phyloP scores from a whole-genome alignment of 1,284 basidiomycete genomes.

The Phellinidium pouzarii region DNA sequence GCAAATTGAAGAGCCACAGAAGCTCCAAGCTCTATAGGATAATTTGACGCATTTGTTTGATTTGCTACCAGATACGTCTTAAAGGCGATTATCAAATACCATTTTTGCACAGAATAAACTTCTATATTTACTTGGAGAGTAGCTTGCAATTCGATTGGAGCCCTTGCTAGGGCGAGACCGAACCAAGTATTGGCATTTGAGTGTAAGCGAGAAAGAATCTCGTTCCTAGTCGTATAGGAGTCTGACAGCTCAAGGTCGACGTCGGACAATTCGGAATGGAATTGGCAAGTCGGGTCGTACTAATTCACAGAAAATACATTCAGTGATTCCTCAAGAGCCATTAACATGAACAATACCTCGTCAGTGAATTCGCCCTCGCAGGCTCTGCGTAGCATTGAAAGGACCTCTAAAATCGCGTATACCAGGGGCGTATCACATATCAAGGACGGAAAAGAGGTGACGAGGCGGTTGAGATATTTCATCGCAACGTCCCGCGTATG shows the following conservation, averaged over 20 bases:
- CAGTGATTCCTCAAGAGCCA: not conserved
- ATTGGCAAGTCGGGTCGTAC: conserved; percentile 87
- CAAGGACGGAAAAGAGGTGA: conserved; percentile 91
- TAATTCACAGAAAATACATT: conserved; percentile 26
- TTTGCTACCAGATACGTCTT: conserved; percentile 81
- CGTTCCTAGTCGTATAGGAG: conserved; percentile 80
- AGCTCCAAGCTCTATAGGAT: conserved; percentile 82
- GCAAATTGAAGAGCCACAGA: conserved; percentile 83
- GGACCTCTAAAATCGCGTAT: conserved; percentile 83
- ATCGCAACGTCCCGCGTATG: conserved; percentile 81
- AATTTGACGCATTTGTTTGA: conserved; percentile 58
- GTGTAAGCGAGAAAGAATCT: conserved; percentile 74
- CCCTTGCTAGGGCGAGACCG: conserved; percentile 75
- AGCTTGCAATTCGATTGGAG: conserved; percentile 89
- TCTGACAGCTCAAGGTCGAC: conserved; percentile 83
- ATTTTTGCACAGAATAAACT: not conserved
- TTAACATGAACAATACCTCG: conserved; percentile 51
- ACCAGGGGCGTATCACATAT: conserved; percentile 90
- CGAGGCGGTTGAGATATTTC: conserved; percentile 77
- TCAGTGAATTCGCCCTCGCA: conserved; percentile 91
- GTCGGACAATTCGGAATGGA: conserved; percentile 69
- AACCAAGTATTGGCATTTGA: conserved; percentile 79
- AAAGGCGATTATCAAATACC: not conserved
- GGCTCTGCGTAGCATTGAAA: conserved; percentile 82
- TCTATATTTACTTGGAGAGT: conserved; percentile 69